A percentile compares a stretch with the other conserved stretches of the same genome.
phyloP scores from a whole-genome alignment of 495 filamentous ascomycete genomes.

The Annulohypoxylon moriforme region DNA sequence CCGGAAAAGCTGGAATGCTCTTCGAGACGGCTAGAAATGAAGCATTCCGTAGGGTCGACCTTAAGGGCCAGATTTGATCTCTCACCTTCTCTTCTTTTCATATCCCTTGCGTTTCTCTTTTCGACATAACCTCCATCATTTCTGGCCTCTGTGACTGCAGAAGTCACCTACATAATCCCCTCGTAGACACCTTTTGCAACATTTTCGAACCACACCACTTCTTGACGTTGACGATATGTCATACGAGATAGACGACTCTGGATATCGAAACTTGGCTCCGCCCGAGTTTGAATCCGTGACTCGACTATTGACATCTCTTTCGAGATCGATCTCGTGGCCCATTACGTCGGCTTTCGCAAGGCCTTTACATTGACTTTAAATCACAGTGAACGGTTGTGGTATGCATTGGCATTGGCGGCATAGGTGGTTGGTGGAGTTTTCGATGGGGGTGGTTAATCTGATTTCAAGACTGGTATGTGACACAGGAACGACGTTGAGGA shows the following conservation, averaged over 20 bases:
- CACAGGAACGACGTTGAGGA: constrained; percentile 13
- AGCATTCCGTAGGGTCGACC: constrained; percentile 89
- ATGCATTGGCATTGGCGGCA: constrained; percentile 23
- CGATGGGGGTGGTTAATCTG: neutral
- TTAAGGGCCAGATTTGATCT: constrained; percentile 93
- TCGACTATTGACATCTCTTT: constrained; percentile 26
- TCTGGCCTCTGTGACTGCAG: constrained; percentile 23
- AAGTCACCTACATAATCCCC: constrained; percentile 23
- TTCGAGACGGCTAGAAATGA: constrained; percentile 78
- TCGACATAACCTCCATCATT: constrained; percentile 26
- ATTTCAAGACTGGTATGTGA: constrained; percentile 27
- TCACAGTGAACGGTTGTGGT: constrained; percentile 28
- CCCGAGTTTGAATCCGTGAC: constrained; percentile 34
- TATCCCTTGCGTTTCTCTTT: constrained; percentile 21
- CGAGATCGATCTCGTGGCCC: constrained; percentile 27
- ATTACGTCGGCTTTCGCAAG: constrained; percentile 15
- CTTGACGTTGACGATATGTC: constrained; percentile 26
- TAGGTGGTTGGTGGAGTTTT: constrained; percentile 21
- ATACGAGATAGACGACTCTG: constrained; percentile 24
- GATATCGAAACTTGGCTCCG: constrained; percentile 32
- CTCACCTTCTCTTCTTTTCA: constrained; percentile 30
- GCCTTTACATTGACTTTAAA: constrained; percentile 39
- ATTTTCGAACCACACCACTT: constrained; percentile 11
- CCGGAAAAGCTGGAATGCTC: constrained; percentile 73
- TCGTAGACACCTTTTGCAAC: constrained; percentile 38